These are phyloP conservation scores for Leptosphaerulina australis DNA, from an alignment of 2,329 filamentous ascomycete species.

Conservation along the genomic window DNA sequence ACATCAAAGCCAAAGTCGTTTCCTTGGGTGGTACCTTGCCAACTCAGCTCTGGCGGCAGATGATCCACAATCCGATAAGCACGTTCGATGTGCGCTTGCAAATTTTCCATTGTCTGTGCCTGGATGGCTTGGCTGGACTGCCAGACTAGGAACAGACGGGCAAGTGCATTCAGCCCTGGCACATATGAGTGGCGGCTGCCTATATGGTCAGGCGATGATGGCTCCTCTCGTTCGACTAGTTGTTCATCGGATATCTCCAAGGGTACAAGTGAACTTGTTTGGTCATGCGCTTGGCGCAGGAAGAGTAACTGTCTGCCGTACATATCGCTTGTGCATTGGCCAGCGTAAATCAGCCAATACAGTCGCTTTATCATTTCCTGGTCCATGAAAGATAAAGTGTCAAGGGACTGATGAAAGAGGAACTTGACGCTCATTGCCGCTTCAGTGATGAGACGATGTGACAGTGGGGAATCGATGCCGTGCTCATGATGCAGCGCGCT, in stretches of 20 bases:
- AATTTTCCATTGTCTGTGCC: conserved; percentile 21
- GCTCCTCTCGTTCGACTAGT: conserved; percentile 8
- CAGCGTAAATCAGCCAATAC: conserved; percentile 30
- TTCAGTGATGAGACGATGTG: conserved; percentile 22
- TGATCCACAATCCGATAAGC: conserved; percentile 18
- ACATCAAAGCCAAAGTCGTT: conserved; percentile 28
- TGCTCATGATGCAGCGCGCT: conserved; percentile 23
- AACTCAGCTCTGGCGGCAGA: conserved; percentile 23
- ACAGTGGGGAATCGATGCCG: conserved; percentile 20
- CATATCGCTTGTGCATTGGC: conserved; percentile 29
- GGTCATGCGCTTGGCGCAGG: conserved; percentile 25
- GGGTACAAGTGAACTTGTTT: conserved; percentile 19
- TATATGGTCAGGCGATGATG: background rate
- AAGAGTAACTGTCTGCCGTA: conserved; percentile 23
- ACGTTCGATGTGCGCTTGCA: conserved; percentile 24
- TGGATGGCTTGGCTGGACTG: conserved; percentile 27
- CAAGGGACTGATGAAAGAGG: conserved; percentile 19
- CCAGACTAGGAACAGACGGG: conserved; percentile 27
- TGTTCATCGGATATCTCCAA: conserved; percentile 22
- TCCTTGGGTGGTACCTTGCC: conserved; percentile 8
- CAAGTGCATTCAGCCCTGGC: conserved; percentile 27
- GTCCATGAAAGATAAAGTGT: conserved; percentile 20
- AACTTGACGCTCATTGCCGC: conserved; percentile 22
- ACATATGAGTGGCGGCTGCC: conserved; percentile 16
- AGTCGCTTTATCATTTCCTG: conserved; percentile 24